phyloP scores from a whole-genome alignment of 2,329 filamentous ascomycete species.

The Gyromitra esculenta region DNA sequence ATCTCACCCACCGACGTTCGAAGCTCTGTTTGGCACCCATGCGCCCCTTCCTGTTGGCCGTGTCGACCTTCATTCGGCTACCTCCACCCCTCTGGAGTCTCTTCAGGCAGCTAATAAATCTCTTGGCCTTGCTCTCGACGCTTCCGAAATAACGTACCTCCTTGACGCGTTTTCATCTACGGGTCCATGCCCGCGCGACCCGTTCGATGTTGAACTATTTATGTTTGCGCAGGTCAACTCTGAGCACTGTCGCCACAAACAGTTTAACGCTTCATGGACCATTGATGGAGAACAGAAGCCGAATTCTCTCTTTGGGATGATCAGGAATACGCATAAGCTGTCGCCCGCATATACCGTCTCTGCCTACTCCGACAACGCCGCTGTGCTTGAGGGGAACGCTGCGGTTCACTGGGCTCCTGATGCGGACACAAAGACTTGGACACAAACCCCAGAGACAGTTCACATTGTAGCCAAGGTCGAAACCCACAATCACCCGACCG shows the following conservation, averaged over 20 bases:
- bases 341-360: conserved; percentile 84
- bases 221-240: conserved; percentile 99
- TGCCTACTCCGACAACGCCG: conserved; percentile 97
- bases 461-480: conserved; percentile 94
- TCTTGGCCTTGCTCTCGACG: conserved; percentile 85
- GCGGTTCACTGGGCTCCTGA: conserved; percentile 88
- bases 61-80: conserved; percentile 76
- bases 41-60: conserved; percentile 73
- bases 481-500: conserved; percentile 97
- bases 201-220: conserved; percentile 93
- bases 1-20: conserved; percentile 72
- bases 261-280: conserved; percentile 96
- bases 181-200: conserved; percentile 68
- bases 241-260: conserved; percentile 86
- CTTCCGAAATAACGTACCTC: conserved; percentile 90
- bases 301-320: conserved; percentile 92
- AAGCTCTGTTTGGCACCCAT: conserved; percentile 73
- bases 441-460: conserved; percentile 82
- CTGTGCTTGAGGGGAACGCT: conserved; percentile 79
- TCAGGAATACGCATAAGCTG: conserved; percentile 88
- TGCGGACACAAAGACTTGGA: conserved; percentile 86
- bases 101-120: conserved; percentile 84
- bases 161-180: conserved; percentile 81
- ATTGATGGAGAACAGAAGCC: conserved; percentile 86
- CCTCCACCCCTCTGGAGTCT: conserved; percentile 73